Percentiles rank a stretch among this genome's conserved stretches.
Conservation (phyloP, 2,329 filamentous ascomycete genomes). For the Helminthosporium solani region DNA sequence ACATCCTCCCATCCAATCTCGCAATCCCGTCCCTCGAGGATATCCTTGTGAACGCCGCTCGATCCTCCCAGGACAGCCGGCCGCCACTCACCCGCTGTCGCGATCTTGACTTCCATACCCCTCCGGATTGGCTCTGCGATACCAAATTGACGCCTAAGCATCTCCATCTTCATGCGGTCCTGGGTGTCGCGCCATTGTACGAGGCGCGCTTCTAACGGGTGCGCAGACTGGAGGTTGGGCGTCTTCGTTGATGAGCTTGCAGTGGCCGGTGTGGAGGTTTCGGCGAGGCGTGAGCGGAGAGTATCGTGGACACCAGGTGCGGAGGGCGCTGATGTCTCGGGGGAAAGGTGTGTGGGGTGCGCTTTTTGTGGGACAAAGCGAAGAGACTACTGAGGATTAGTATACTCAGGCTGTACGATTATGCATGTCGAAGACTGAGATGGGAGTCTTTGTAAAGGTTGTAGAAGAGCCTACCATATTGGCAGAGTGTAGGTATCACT, state of each 20-base stretch:
- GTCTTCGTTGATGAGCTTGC: slow-evolving; percentile 25
- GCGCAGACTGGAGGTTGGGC: slow-evolving; percentile 62
- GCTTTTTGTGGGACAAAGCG: slow-evolving; percentile 76
- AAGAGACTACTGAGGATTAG: slow-evolving; percentile 64
- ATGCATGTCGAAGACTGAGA: neutral
- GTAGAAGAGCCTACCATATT: slow-evolving; percentile 4
- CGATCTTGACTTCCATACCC: slow-evolving; percentile 93
- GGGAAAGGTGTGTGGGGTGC: slow-evolving; percentile 61
- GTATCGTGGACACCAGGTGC: slow-evolving; percentile 92
- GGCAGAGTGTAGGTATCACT: neutral
- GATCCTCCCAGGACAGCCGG: slow-evolving; percentile 67
- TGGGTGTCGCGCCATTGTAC: slow-evolving; percentile 88
- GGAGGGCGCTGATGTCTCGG: slow-evolving; percentile 69
- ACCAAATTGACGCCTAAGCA: slow-evolving; percentile 82
- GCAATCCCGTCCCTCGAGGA: slow-evolving; percentile 75
- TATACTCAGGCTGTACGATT: too few species aligned
- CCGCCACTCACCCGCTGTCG: slow-evolving; percentile 75
- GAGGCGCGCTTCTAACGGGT: slow-evolving; percentile 90
- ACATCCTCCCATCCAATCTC: slow-evolving; percentile 92
- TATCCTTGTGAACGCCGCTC: slow-evolving; percentile 81
- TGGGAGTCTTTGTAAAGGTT: neutral
- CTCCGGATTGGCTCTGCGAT: slow-evolving; percentile 89
- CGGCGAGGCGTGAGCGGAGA: slow-evolving; percentile 78
- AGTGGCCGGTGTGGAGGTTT: slow-evolving; percentile 40
- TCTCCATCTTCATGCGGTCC: slow-evolving; percentile 82